Base-by-base conservation (phyloP, 2,329 filamentous ascomycete species). In the Periconia sp. region DNA sequence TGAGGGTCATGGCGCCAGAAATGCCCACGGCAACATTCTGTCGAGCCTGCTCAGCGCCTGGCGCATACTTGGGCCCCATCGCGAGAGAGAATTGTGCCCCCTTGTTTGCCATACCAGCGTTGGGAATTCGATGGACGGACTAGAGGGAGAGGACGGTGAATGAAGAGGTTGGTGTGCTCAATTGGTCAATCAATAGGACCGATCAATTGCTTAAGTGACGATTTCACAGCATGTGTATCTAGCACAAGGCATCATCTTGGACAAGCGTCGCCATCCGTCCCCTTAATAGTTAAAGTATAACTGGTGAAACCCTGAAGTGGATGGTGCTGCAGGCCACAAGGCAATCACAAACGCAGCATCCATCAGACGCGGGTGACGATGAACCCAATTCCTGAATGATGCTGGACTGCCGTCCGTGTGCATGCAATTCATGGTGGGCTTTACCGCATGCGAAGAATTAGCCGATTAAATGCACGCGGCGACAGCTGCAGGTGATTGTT, bases 11-110 rank as follows among this genome's bases (percentile, higher is more conserved):
- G 3, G 35, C 42, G 21, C 52, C 40, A 5, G 53, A 49, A 6
- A 56, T 37, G 6, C 48, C 56, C 18, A 58, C 32, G 39, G 49
- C 43, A 11, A 48, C 41, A 46, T 61, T 38, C 31, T 58, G 58
- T 25, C 58, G 36, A 5, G 41, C 32, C 30, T 61, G 43, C 24
- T 55, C 54, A 30, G 48, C 52, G 26, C 48, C 48, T 11, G 40
- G 46, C 15, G 45, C 32, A 22, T 48, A 52, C 35, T 49, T 45
- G 15, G 48, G 41, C n/a, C n/a, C n/a, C n/a, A 30, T 46, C 43
- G 26, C 33, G 18, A 32, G 43, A 35, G 19, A 38, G 40, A 25
- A 13, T 15, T 22, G n/a, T n/a, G n/a, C n/a, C n/a, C 32, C 23
- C 17, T 36, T 43, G 33, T 29, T 31, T 5, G 50, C 42, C 53